These are phyloP conservation scores for Tillandsia fasciculata DNA, from an alignment of 176 grass and related monocot genomes.

Conservation along the genomic window DNA sequence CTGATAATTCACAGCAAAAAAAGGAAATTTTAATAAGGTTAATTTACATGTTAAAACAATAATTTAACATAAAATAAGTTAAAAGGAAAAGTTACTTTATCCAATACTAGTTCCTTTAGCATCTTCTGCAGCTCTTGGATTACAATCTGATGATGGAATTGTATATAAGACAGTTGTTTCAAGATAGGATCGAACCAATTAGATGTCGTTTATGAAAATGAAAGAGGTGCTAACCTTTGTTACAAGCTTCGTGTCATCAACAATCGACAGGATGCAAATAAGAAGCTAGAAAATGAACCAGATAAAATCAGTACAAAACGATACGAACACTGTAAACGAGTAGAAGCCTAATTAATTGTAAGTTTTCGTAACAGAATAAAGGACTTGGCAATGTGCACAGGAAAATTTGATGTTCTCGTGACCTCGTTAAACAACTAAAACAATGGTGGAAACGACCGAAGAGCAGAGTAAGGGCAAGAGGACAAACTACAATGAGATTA, in stretches of 20 bases:
- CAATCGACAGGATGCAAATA: conserved; percentile 62
- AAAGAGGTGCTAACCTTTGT: conserved; percentile 40
- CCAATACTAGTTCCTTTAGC: conserved; percentile 58
- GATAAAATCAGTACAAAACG: conserved; percentile 22
- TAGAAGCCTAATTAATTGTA: too few relatives aligned
- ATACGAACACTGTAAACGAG: background rate
- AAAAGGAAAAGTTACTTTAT: conserved; percentile 50
- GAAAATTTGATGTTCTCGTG: too few relatives aligned
- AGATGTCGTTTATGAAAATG: background rate
- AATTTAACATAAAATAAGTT: background rate
- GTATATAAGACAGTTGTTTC: background rate
- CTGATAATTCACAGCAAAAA: conserved; percentile 29
- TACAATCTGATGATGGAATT: conserved; percentile 44
- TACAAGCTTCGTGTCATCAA: conserved; percentile 92
- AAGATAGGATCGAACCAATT: background rate
- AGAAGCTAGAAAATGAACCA: conserved; percentile 48
- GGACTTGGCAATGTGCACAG: too few relatives aligned
- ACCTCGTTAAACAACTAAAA: too few relatives aligned
- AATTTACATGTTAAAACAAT: background rate
- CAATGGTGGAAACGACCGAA: too few relatives aligned
- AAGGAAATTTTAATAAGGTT: background rate
- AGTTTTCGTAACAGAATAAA: background rate
- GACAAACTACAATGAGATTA: too few relatives aligned
- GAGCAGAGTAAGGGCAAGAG: too few relatives aligned
- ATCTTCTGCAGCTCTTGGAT: conserved; percentile 53